Base-by-base conservation (phyloP, 2,329 filamentous ascomycete species). In the Trichoderma hamatum region DNA sequence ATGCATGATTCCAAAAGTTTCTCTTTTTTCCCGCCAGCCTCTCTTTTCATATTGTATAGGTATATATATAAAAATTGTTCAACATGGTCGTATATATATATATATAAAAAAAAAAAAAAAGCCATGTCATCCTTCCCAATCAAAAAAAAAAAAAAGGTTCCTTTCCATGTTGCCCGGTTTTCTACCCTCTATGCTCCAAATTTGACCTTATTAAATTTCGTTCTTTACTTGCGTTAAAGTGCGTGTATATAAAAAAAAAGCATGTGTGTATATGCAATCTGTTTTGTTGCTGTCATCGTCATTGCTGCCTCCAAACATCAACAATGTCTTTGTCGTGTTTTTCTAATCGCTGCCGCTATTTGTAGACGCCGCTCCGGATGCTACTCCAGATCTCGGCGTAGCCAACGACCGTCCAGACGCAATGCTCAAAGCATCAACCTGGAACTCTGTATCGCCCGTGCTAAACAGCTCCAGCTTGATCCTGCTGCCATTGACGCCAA, bases 391-490 rank as follows among this genome's bases (percentile, higher is more conserved):
- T n/a, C 39, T 43, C 39, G 39, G 39, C 6, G 39, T 19, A 1
- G 16, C 39, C 39, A 32, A 14, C 2, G 68, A 70, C 24, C 64
- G 32, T 49, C 68, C 64, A 52, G 69, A 70, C 2, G 65, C 69
- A 52, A 77, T 75, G 70, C 75, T 77, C 70, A 77, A 55, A 10
- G 63, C 74, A 39, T 77, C 75, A 7, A 77, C 73, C 73, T 79
- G 77, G 70, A 78, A 77, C 72, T 80, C 78, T 74, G 82, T 75
- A 39, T 83, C 82, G 1, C 83, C 80, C 19, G 82, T 81, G 68
- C 84, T 79, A 74, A 86, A 84, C 14, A 84, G 75, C 74, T 85
- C 83, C 61, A 81, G 82, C 70, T 82, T 81, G 73, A 85, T 77
- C 52, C 82, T 78, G 19, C 72, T 68, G 3, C 76, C 70, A 21